These are phyloP conservation scores for Lentinula detonsa DNA, from an alignment of 768 basidiomycete species.

Conservation along the genomic window DNA sequence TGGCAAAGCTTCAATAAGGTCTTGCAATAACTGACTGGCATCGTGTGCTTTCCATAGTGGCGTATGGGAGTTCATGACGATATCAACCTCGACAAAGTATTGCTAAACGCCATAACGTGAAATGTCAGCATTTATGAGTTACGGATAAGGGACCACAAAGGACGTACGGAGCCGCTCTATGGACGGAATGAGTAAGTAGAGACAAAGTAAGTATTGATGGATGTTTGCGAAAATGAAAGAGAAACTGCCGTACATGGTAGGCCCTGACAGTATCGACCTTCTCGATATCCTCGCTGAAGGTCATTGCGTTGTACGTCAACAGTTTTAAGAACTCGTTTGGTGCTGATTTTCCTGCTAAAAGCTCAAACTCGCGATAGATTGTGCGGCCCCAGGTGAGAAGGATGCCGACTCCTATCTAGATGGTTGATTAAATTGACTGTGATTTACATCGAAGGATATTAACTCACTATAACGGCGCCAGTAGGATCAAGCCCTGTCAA, in stretches of 20 bases:
- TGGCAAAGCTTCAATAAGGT: conserved; percentile 83
- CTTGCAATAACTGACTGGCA: conserved; percentile 76
- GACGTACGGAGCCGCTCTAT: conserved; percentile 4
- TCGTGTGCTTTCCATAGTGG: conserved; percentile 89
- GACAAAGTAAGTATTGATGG: background rate
- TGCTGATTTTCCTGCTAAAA: conserved; percentile 89
- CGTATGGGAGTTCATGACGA: conserved; percentile 87
- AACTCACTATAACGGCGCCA: conserved; percentile 67
- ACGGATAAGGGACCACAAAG: background rate
- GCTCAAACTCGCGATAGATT: conserved; percentile 74
- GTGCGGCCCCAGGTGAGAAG: conserved; percentile 75
- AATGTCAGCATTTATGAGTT: background rate
- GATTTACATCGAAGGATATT: background rate
- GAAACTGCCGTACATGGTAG: conserved; percentile 56
- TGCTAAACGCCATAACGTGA: conserved; percentile 36
- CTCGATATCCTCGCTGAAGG: conserved; percentile 81
- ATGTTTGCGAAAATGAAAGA: background rate
- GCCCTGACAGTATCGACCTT: conserved; percentile 90
- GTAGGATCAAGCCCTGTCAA: conserved; percentile 65
- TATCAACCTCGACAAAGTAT: conserved; percentile 93
- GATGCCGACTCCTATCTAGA: conserved; percentile 72
- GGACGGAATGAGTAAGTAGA: background rate
- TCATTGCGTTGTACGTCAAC: conserved; percentile 88
- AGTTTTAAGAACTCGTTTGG: conserved; percentile 88
- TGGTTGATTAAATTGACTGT: conserved; percentile 1